A percentile compares a stretch with the other conserved stretches of the same genome.
phyloP scores from a whole-genome alignment of 1,284 basidiomycete species.

The Naganishia cerealis region DNA sequence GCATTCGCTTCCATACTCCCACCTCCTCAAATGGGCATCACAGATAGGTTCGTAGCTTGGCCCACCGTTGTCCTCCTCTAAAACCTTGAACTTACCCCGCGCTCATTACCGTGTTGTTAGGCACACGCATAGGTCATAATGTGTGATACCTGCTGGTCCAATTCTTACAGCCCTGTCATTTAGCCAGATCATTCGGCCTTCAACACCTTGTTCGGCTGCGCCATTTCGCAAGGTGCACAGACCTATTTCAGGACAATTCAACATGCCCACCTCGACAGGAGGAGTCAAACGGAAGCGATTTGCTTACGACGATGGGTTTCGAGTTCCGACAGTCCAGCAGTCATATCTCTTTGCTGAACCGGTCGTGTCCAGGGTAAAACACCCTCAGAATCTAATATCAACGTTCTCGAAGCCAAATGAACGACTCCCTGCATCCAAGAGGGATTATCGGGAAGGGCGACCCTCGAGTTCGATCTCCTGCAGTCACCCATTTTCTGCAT shows the following conservation, averaged over 20 bases:
- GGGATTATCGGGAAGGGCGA: not conserved
- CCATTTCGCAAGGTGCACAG: not conserved
- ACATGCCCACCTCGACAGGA: slow-evolving; percentile 1
- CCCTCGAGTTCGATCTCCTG: not conserved
- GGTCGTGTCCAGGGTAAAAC: not conserved
- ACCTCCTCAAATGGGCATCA: not conserved
- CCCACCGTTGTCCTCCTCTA: too few relatives aligned
- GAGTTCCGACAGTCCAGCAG: slow-evolving; percentile 9
- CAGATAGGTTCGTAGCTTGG: not conserved
- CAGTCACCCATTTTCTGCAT: not conserved
- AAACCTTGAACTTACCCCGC: not conserved
- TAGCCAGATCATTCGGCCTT: not conserved
- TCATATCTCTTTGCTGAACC: slow-evolving; percentile 9
- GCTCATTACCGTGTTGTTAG: too few relatives aligned
- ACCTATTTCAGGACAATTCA: not conserved
- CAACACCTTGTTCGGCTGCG: not conserved
- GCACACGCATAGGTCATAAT: slow-evolving; percentile 31
- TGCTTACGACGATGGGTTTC: slow-evolving; percentile 13
- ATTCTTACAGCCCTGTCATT: not conserved
- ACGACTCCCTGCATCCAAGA: not conserved
- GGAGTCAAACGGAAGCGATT: slow-evolving; percentile 20
- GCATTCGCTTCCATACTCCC: not conserved
- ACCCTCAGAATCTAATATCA: not conserved
- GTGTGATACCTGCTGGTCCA: slow-evolving; percentile 22
- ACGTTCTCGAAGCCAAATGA: not conserved